Evolutionary conservation across 1,139 yeast species (phyloP).

Genomic region (Sugiyamaella grinbergsii): DNA sequence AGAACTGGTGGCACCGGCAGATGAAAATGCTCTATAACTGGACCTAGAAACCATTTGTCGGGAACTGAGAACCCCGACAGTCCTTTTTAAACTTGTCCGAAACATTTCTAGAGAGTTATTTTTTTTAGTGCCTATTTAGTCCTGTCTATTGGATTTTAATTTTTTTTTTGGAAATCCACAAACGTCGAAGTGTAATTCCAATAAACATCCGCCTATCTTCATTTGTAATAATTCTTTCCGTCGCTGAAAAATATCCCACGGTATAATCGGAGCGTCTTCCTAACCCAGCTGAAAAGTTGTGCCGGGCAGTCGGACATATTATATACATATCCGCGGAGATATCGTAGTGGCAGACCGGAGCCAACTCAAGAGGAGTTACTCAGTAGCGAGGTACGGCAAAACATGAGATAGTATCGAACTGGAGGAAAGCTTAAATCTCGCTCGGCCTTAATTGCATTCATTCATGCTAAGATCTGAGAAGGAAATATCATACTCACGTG

Average conservation of each 20-base stretch:
- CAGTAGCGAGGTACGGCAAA: too few species aligned
- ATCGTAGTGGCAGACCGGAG: too few species aligned
- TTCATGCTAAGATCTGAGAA: too few species aligned
- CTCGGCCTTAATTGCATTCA: too few species aligned
- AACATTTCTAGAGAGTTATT: slow-evolving; percentile 1
- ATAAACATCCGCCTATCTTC: background rate
- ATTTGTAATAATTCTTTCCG: slow-evolving; percentile 2
- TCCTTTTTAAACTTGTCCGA: slow-evolving; percentile 1
- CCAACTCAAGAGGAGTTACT: too few species aligned
- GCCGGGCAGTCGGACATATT: background rate
- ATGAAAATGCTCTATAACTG: slow-evolving; percentile 16
- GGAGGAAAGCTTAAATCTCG: too few species aligned
- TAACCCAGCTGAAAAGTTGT: background rate
- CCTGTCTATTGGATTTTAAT: background rate
- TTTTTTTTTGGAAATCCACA: background rate
- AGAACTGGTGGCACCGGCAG: slow-evolving; percentile 5
- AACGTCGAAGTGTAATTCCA: too few species aligned
- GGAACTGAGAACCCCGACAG: background rate
- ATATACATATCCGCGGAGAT: background rate
- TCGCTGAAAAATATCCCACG: slow-evolving; percentile 9
- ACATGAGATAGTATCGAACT: too few species aligned
- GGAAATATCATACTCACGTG: too few species aligned
- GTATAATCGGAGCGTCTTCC: too few species aligned
- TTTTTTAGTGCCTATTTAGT: background rate
- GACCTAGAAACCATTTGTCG: background rate